A percentile compares a stretch with the other conserved stretches of the same genome.
phyloP scores from a whole-genome alignment of 768 basidiomycete species.

The Podaxis mareebaensis region DNA sequence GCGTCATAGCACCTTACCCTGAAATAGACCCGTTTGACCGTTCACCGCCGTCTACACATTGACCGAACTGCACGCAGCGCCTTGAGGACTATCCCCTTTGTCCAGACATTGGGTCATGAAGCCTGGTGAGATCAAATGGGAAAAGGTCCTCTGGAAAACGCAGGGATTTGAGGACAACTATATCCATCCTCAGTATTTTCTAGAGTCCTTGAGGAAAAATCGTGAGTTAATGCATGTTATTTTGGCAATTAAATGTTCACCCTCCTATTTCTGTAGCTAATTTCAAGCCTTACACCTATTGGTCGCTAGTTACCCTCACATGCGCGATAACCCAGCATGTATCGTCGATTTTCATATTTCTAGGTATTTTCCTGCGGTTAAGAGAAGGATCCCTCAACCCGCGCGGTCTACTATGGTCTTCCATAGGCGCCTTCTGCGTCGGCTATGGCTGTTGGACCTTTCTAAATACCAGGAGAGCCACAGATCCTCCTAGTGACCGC shows the following conservation, averaged over 20 bases:
- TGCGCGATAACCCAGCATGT: conserved; percentile 85
- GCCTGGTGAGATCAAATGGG: conserved; percentile 42
- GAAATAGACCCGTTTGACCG: conserved; percentile 9
- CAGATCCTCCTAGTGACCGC: not conserved
- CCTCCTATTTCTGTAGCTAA: conserved; percentile 52
- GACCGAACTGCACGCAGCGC: no score
- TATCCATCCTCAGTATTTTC: conserved; percentile 71
- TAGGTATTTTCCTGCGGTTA: conserved; percentile 76
- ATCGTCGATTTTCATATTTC: conserved; percentile 76
- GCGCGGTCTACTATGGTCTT: conserved; percentile 65
- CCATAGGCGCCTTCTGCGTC: conserved; percentile 54
- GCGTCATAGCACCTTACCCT: conserved; percentile 11
- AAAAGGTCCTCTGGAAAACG: conserved; percentile 76
- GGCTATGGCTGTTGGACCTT: conserved; percentile 63
- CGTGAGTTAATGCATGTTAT: conserved; percentile 46
- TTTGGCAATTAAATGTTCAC: conserved; percentile 5
- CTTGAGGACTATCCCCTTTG: not conserved
- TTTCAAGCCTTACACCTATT: conserved; percentile 77
- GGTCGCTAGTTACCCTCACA: conserved; percentile 66
- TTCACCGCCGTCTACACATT: not conserved
- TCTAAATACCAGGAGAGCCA: conserved; percentile 5
- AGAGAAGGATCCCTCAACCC: conserved; percentile 67
- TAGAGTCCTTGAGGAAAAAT: conserved; percentile 77
- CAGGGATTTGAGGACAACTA: conserved; percentile 84
- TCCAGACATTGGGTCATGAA: conserved; percentile 2